Conservation (phyloP, 257 asterid genomes). For the Ophiorrhiza pumila region DNA sequence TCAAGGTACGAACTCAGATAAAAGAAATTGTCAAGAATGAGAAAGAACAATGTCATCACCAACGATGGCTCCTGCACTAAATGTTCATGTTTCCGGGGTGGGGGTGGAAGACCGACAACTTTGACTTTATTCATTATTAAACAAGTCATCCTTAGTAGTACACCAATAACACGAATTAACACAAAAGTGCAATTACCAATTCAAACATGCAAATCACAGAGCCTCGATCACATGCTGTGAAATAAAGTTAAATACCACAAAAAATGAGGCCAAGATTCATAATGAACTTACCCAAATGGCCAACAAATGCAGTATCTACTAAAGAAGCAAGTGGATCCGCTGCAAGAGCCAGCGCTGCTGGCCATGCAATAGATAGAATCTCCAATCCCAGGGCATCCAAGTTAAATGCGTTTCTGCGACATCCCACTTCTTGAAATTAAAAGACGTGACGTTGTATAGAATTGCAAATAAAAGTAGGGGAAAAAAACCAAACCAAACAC, state of each 20-base stretch:
- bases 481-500: not conserved
- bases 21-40: not conserved
- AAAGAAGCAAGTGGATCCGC: conserved; percentile 88
- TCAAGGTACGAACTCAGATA: not conserved
- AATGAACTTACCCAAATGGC: conserved; percentile 72
- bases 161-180: not conserved
- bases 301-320: conserved; percentile 82
- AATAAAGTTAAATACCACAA: not conserved
- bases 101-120: no score
- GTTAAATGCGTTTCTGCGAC: conserved; percentile 50
- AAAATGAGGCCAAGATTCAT: not conserved
- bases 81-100: no score
- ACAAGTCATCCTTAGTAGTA: not conserved
- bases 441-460: no score
- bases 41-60: not conserved
- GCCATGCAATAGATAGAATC: conserved; percentile 74
- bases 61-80: no score
- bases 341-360: conserved; percentile 89
- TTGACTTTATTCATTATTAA: not conserved
- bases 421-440: conserved; percentile 11
- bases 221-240: not conserved
- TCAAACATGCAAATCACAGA: not conserved
- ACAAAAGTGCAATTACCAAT: not conserved
- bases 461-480: not conserved
- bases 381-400: conserved; percentile 68